Evolutionary conservation across 2,329 filamentous ascomycete species (phyloP).

Genomic region (Chaetomium olivaceum): DNA sequence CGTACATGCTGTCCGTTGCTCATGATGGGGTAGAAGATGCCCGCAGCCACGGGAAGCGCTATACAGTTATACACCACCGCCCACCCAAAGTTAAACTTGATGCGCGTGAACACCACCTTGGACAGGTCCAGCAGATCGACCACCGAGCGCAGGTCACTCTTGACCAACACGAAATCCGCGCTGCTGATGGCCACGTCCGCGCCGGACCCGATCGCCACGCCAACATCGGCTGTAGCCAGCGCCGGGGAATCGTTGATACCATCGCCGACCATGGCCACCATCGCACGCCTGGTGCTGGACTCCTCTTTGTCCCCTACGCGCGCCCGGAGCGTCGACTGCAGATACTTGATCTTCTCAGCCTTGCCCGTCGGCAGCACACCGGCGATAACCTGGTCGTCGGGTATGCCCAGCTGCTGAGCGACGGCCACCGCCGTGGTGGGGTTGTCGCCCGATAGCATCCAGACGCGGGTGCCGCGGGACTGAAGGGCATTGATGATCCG

Average conservation of each 20-base stretch:
- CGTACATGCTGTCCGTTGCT: constrained; percentile 57
- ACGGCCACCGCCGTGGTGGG: constrained; percentile 79
- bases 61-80: constrained; percentile 78
- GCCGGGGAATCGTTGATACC: constrained; percentile 89
- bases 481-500: constrained; percentile 65
- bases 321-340: constrained; percentile 56
- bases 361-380: constrained; percentile 86
- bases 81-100: constrained; percentile 85
- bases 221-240: constrained; percentile 76
- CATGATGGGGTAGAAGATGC: constrained; percentile 66
- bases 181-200: constrained; percentile 81
- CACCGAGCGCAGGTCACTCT: constrained; percentile 64
- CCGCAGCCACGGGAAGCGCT: constrained; percentile 78
- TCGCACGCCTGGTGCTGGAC: constrained; percentile 43
- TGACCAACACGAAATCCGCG: constrained; percentile 79
- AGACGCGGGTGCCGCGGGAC: constrained; percentile 69
- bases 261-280: constrained; percentile 82
- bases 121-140: constrained; percentile 73
- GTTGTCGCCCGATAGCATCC: constrained; percentile 94
- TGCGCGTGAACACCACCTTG: constrained; percentile 70
- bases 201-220: constrained; percentile 80
- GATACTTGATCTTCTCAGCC: constrained; percentile 66
- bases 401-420: constrained; percentile 73
- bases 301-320: constrained; percentile 26
- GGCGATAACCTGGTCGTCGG: constrained; percentile 72